Evolutionary conservation across 345 rosid genomes (phyloP).

Genomic region (Pugionium cornutum): DNA sequence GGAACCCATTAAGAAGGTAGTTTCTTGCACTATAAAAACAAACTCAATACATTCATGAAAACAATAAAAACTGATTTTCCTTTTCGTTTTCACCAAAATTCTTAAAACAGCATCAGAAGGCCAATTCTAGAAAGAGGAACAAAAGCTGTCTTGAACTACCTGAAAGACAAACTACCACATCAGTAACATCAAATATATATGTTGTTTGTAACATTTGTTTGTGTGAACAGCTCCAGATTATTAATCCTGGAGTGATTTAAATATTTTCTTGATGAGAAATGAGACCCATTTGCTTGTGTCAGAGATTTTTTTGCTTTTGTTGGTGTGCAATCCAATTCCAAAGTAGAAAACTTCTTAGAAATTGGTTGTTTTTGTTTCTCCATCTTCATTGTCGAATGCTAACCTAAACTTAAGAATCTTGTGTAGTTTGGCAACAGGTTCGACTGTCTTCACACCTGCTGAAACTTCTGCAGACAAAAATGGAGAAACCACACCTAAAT

Average conservation of each 20-base stretch:
- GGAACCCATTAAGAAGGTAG: constrained; percentile 91
- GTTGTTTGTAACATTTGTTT: constrained; percentile 35
- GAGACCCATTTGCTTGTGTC: neutral
- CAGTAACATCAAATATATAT: constrained; percentile 36
- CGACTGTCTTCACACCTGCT: constrained; percentile 30
- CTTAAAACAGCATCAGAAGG: constrained; percentile 73
- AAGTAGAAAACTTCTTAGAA: neutral
- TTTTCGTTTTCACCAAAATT: constrained; percentile 11
- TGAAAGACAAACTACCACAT: constrained; percentile 79
- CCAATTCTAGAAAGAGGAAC: constrained; percentile 80
- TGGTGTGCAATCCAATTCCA: no score
- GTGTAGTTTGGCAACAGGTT: constrained; percentile 32
- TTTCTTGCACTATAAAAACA: neutral
- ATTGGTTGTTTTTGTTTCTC: constrained; percentile 31
- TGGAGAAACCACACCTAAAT: neutral
- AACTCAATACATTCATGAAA: constrained; percentile 7
- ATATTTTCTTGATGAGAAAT: constrained; percentile 14
- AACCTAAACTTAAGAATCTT: constrained; percentile 58
- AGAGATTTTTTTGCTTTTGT: no score
- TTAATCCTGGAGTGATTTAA: neutral
- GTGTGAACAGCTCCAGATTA: constrained; percentile 15
- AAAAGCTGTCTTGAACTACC: constrained; percentile 73
- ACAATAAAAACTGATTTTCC: neutral
- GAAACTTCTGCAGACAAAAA: constrained; percentile 5
- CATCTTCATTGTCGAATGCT: constrained; percentile 42